A percentile compares a stretch with the other conserved stretches of the same genome.
Evolutionary conservation across 2,329 filamentous ascomycete species (phyloP).

Genomic region (Coniella vitis): DNA sequence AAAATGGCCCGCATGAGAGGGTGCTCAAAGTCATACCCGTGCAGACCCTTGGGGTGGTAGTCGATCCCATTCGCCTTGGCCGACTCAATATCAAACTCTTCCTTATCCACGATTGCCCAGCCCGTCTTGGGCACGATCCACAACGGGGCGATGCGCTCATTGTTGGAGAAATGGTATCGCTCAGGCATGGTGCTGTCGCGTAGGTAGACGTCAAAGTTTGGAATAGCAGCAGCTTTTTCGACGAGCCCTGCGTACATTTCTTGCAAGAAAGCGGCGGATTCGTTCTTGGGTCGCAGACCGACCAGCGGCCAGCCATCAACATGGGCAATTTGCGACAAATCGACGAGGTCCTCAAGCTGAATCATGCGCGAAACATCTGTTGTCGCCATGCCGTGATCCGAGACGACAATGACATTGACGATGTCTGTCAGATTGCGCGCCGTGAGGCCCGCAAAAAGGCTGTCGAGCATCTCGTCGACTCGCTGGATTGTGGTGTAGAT

Average conservation of each 20-base stretch:
- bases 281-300: conserved; percentile 72
- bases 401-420: conserved; percentile 93
- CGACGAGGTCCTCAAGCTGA: conserved; percentile 84
- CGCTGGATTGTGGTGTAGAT: conserved; percentile 68
- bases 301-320: conserved; percentile 92
- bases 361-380: conserved; percentile 74
- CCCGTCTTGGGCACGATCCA: conserved; percentile 92
- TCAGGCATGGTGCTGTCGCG: conserved; percentile 83
- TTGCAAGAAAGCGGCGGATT: conserved; percentile 49
- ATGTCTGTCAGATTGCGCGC: conserved; percentile 78
- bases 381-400: conserved; percentile 96
- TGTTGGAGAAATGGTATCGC: conserved; percentile 84
- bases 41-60: conserved; percentile 78
- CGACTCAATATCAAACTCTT: conserved; percentile 69
- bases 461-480: conserved; percentile 78
- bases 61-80: conserved; percentile 55
- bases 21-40: conserved; percentile 93
- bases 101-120: conserved; percentile 80
- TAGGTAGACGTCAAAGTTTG: conserved; percentile 80
- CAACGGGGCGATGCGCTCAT: conserved; percentile 82
- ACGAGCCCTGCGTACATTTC: conserved; percentile 57
- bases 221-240: conserved; percentile 51
- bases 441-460: conserved; percentile 69
- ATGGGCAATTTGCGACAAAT: conserved; percentile 69
- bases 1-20: conserved; percentile 96